A percentile compares a stretch with the other conserved stretches of the same genome.
phyloP scores from a whole-genome alignment of 495 filamentous ascomycete genomes.

The Talaromyces ruber region DNA sequence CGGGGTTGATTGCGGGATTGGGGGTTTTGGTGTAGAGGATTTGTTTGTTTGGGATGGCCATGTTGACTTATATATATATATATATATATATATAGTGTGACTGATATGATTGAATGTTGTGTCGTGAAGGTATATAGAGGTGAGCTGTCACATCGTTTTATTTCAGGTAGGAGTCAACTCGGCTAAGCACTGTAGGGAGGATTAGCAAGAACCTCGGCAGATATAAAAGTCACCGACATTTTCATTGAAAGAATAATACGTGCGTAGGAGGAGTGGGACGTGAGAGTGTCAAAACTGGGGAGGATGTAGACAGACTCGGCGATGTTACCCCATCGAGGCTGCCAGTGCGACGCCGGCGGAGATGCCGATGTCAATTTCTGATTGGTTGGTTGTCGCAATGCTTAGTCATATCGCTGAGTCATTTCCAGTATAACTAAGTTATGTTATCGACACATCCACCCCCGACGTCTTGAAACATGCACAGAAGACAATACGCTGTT shows the following conservation, averaged over 20 bases:
- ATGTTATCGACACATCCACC: background rate
- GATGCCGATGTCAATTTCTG: background rate
- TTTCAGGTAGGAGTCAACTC: background rate
- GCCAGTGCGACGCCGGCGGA: background rate
- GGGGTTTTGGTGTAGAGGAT: slow-evolving; percentile 33
- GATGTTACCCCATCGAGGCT: background rate
- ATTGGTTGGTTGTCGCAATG: background rate
- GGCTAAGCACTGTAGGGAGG: background rate
- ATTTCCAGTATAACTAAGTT: background rate
- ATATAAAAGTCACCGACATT: background rate
- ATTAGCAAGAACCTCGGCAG: background rate
- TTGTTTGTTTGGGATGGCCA: slow-evolving; percentile 32
- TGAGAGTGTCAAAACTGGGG: background rate
- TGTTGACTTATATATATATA: background rate
- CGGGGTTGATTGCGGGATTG: slow-evolving; percentile 30
- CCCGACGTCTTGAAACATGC: background rate
- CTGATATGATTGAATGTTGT: background rate
- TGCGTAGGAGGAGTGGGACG: background rate
- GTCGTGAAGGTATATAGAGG: background rate
- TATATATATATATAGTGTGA: background rate
- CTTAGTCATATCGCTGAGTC: background rate
- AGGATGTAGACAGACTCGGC: background rate
- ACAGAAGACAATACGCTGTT: background rate
- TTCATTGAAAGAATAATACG: background rate
- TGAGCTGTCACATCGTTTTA: background rate